A percentile compares a stretch with the other conserved stretches of the same genome.
These are phyloP conservation scores for Rhodocollybia butyracea DNA, from an alignment of 768 basidiomycete species.

Conservation along the genomic window DNA sequence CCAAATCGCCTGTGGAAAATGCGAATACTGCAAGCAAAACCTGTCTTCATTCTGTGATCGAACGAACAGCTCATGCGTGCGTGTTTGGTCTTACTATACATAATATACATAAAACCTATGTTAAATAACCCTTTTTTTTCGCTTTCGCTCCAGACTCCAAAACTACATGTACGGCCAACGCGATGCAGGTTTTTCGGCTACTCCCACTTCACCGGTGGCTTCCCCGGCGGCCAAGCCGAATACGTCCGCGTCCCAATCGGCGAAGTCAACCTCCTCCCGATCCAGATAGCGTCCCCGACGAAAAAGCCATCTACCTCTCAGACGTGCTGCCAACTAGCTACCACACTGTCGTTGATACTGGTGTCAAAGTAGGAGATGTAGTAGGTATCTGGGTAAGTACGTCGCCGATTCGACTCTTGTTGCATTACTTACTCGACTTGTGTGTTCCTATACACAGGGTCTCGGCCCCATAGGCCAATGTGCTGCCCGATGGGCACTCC, in stretches of 20 bases:
- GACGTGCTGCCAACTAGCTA: slow-evolving; percentile 72
- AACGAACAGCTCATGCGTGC: too few relatives aligned
- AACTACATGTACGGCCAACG: slow-evolving; percentile 63
- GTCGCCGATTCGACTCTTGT: not conserved
- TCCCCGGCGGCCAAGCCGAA: slow-evolving; percentile 77
- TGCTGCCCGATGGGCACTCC: slow-evolving; percentile 53
- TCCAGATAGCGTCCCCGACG: too few relatives aligned
- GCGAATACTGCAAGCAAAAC: slow-evolving; percentile 71
- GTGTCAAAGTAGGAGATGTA: slow-evolving; percentile 66
- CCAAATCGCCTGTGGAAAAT: slow-evolving; percentile 74
- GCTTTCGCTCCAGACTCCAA: slow-evolving; percentile 46
- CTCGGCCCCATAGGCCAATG: slow-evolving; percentile 42
- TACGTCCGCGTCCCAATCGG: slow-evolving; percentile 72
- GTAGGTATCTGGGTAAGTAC: slow-evolving; percentile 63
- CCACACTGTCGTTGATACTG: slow-evolving; percentile 70
- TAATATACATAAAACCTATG: not conserved
- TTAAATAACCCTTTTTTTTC: not conserved
- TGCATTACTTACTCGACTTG: not conserved
- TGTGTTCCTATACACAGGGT: not conserved
- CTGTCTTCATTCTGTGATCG: slow-evolving; percentile 69
- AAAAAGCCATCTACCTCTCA: slow-evolving; percentile 50
- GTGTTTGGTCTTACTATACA: not conserved
- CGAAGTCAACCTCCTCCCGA: slow-evolving; percentile 66
- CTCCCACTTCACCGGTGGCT: slow-evolving; percentile 69
- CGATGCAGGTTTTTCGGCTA: slow-evolving; percentile 74